A percentile compares a stretch with the other conserved stretches of the same genome.
These are phyloP conservation scores for Neonectria faginata DNA, from an alignment of 2,329 filamentous ascomycete genomes.

Conservation along the genomic window DNA sequence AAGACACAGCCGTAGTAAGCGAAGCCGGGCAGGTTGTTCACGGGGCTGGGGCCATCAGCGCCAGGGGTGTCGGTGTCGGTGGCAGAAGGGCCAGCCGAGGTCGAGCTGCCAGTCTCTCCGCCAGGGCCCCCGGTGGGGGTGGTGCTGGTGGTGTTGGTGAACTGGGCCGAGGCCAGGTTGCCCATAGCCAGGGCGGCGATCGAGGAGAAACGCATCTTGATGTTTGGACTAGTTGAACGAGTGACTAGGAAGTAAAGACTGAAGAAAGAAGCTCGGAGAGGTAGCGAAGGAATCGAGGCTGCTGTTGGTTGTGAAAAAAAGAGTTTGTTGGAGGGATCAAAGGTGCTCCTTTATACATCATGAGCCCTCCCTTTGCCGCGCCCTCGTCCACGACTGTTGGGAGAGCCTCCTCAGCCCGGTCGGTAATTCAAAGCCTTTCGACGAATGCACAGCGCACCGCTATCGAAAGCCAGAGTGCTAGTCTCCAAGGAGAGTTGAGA, in stretches of 20 bases:
- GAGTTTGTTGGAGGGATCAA: slow-evolving; percentile 32
- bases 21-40: slow-evolving; percentile 32
- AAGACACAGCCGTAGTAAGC: slow-evolving; percentile 45
- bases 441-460: slow-evolving; percentile 36
- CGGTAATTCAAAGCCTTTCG: slow-evolving; percentile 17
- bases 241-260: slow-evolving; percentile 44
- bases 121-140: too few species aligned
- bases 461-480: slow-evolving; percentile 16
- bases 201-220: slow-evolving; percentile 49
- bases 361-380: slow-evolving; percentile 14
- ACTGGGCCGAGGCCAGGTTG: slow-evolving; percentile 46
- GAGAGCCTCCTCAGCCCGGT: slow-evolving; percentile 11
- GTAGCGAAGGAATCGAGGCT: slow-evolving; percentile 49
- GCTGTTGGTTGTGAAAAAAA: slow-evolving; percentile 38
- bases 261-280: slow-evolving; percentile 43
- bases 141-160: slow-evolving; percentile 23
- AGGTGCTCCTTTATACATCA: slow-evolving; percentile 47
- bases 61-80: slow-evolving; percentile 23
- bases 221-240: slow-evolving; percentile 37
- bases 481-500: slow-evolving; percentile 38
- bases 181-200: slow-evolving; percentile 48
- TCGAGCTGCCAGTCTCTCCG: slow-evolving; percentile 2
- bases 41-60: slow-evolving; percentile 21
- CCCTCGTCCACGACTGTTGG: neutral
- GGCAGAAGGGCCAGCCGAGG: slow-evolving; percentile 12